phyloP scores from a whole-genome alignment of 1,284 basidiomycete genomes.

The Veloporphyrellus conicus region DNA sequence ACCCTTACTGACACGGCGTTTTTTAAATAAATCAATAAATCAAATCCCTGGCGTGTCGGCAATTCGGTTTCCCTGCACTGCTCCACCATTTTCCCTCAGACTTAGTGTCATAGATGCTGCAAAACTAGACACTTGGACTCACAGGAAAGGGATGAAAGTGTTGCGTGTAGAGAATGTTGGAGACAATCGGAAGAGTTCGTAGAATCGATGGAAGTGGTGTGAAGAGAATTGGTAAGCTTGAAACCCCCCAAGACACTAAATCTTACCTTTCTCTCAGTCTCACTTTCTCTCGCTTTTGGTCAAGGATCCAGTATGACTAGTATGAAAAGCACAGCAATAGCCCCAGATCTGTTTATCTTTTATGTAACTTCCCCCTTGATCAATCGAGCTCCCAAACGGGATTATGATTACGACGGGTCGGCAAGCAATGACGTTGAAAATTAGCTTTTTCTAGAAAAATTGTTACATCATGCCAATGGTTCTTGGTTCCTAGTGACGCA shows the following conservation, averaged over 20 bases:
- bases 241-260: no score
- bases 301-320: neutral
- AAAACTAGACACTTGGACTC: no score
- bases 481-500: neutral
- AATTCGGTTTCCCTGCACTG: neutral
- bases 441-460: slow-evolving; percentile 1
- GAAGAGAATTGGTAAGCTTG: no score
- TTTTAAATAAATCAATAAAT: no score
- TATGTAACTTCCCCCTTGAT: neutral
- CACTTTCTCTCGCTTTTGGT: neutral
- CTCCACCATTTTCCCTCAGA: neutral
- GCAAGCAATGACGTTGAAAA: slow-evolving; percentile 6
- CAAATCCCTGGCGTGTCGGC: neutral
- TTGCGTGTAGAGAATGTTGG: no score
- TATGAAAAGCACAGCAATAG: neutral
- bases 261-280: no score
- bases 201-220: no score
- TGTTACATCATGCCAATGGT: slow-evolving; percentile 4
- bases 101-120: no score
- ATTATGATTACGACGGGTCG: neutral
- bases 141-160: no score
- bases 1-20: neutral
- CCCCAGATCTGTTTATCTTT: neutral
- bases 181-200: no score
- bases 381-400: neutral